These are phyloP conservation scores for Singerocomus rubriflavus DNA, from an alignment of 1,284 basidiomycete genomes.

Conservation along the genomic window DNA sequence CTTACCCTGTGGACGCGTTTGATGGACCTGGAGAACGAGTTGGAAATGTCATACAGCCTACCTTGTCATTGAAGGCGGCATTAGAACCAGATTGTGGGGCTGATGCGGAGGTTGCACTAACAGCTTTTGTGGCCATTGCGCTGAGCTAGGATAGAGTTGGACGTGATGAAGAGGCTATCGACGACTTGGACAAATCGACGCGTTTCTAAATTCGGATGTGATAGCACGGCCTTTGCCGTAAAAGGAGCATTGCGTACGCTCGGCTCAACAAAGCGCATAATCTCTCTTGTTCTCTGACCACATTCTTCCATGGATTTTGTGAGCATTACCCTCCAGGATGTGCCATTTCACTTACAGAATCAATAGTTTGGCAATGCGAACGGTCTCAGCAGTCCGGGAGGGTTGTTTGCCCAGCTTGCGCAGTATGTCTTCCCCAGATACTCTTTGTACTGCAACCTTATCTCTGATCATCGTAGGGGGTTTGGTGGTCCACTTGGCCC, in stretches of 20 bases:
- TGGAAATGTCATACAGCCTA: conserved; percentile 25
- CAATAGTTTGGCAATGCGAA: conserved; percentile 51
- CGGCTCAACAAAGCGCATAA: neutral
- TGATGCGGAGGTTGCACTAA: conserved; percentile 31
- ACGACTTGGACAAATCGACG: conserved; percentile 17
- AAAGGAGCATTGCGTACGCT: conserved; percentile 31
- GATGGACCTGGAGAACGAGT: conserved; percentile 8
- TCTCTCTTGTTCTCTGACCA: conserved; percentile 21
- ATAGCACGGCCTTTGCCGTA: conserved; percentile 30
- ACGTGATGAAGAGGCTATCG: conserved; percentile 11
- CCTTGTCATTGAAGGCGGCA: conserved; percentile 83
- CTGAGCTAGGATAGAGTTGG: conserved; percentile 11
- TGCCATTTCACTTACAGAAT: conserved; percentile 15
- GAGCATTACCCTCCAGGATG: conserved; percentile 26
- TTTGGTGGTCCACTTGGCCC: conserved; percentile 49
- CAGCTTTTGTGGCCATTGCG: conserved; percentile 42
- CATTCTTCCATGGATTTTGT: conserved; percentile 58
- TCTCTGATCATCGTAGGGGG: conserved; percentile 38
- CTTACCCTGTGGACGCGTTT: conserved; percentile 64
- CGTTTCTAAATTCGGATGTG: conserved; percentile 24
- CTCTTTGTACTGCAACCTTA: conserved; percentile 11
- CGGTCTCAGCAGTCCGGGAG: conserved; percentile 46
- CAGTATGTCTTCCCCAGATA: conserved; percentile 37
- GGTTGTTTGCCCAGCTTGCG: conserved; percentile 60
- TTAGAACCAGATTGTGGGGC: conserved; percentile 52